phyloP scores from a whole-genome alignment of 768 basidiomycete species.

The Megacollybia marginata region DNA sequence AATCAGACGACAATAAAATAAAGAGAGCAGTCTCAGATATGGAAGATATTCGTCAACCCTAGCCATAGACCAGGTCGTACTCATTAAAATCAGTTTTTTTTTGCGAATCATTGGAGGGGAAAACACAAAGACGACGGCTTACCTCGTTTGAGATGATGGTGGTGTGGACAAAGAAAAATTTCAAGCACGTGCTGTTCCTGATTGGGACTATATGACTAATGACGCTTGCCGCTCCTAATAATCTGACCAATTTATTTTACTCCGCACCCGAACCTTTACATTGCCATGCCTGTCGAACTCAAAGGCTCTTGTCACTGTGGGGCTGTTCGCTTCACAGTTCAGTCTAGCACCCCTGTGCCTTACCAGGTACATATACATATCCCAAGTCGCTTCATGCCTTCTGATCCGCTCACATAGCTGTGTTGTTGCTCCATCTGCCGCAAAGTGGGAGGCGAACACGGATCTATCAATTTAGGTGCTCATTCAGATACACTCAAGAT shows the following conservation, averaged over 20 bases:
- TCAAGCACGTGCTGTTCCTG: too few relatives aligned
- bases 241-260: not conserved
- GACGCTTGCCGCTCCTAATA: too few relatives aligned
- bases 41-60: too few relatives aligned
- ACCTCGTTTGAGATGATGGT: too few relatives aligned
- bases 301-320: slow-evolving; percentile 51
- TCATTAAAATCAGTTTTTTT: too few relatives aligned
- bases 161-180: too few relatives aligned
- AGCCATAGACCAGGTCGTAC: too few relatives aligned
- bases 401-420: not conserved
- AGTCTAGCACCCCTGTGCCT: slow-evolving; percentile 53
- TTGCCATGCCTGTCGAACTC: slow-evolving; percentile 47
- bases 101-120: too few relatives aligned
- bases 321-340: slow-evolving; percentile 36
- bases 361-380: slow-evolving; percentile 40
- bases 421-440: slow-evolving; percentile 56
- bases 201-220: too few relatives aligned
- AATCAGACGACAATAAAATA: too few relatives aligned
- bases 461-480: slow-evolving; percentile 61
- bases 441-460: slow-evolving; percentile 60
- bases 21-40: too few relatives aligned
- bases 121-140: too few relatives aligned
- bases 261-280: not conserved
- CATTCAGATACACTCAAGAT: slow-evolving; percentile 42
- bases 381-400: not conserved